Conservation (phyloP, 2,329 filamentous ascomycete species). For the Alternaria brassicicola region DNA sequence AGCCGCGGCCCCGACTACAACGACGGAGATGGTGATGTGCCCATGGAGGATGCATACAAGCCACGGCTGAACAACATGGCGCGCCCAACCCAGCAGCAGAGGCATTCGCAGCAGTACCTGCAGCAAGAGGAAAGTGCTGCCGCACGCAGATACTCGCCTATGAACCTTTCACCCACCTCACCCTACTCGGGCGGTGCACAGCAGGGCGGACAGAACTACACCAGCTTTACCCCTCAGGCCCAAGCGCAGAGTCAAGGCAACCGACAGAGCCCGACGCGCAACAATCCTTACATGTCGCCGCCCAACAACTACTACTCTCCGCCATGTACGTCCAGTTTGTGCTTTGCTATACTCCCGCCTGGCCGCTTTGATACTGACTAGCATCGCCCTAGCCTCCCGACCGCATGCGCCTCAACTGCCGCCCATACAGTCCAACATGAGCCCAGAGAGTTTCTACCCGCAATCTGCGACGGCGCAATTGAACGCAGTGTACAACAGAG, state of each 20-base stretch:
- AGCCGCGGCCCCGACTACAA: slow-evolving; percentile 47
- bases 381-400: slow-evolving; percentile 46
- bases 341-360: slow-evolving; percentile 6
- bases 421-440: slow-evolving; percentile 73
- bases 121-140: slow-evolving; percentile 78
- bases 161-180: slow-evolving; percentile 86
- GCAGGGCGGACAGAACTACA: slow-evolving; percentile 51
- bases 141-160: slow-evolving; percentile 92
- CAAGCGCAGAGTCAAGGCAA: slow-evolving; percentile 51
- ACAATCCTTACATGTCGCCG: slow-evolving; percentile 63
- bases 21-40: slow-evolving; percentile 47
- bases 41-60: slow-evolving; percentile 17
- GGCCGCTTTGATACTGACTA: slow-evolving; percentile 30
- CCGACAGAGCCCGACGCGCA: slow-evolving; percentile 81
- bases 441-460: slow-evolving; percentile 73
- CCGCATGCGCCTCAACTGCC: slow-evolving; percentile 73
- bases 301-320: slow-evolving; percentile 65
- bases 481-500: slow-evolving; percentile 67
- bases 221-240: slow-evolving; percentile 52
- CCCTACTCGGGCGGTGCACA: slow-evolving; percentile 73
- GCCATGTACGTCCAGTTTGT: slow-evolving; percentile 54
- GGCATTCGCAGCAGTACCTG: slow-evolving; percentile 74
- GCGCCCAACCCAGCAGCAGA: slow-evolving; percentile 74
- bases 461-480: slow-evolving; percentile 72
- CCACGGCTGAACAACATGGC: slow-evolving; percentile 12